phyloP scores from a whole-genome alignment of 352 stramenopile species.

The Phytopythium delawarense region DNA sequence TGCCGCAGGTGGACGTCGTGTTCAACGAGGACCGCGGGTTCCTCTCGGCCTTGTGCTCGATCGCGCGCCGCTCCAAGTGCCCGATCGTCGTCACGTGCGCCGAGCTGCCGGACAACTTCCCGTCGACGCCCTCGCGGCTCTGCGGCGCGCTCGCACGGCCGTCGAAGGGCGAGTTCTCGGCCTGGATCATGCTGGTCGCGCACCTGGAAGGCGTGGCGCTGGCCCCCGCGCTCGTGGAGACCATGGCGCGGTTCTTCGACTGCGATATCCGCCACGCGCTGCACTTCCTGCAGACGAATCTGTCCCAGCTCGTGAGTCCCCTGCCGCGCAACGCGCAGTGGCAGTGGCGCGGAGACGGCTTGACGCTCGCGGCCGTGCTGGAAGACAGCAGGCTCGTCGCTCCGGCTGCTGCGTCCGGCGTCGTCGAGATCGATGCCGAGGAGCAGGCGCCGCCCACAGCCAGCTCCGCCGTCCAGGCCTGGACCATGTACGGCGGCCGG shows the following conservation, averaged over 20 bases:
- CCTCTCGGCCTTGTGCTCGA: slow-evolving; percentile 58
- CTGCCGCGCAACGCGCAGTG: slow-evolving; percentile 10
- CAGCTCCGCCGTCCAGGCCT: slow-evolving; percentile 29
- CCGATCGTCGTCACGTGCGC: slow-evolving; percentile 73
- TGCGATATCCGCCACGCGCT: slow-evolving; percentile 68
- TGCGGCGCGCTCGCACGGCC: slow-evolving; percentile 34
- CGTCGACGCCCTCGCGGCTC: slow-evolving; percentile 39
- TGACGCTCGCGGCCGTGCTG: not conserved
- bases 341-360: slow-evolving; percentile 10
- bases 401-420: not conserved
- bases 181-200: slow-evolving; percentile 62
- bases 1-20: slow-evolving; percentile 48
- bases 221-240: slow-evolving; percentile 24
- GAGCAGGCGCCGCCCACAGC: not conserved
- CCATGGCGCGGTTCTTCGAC: slow-evolving; percentile 47
- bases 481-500: slow-evolving; percentile 34
- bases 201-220: slow-evolving; percentile 50
- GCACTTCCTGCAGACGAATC: slow-evolving; percentile 62
- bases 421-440: not conserved
- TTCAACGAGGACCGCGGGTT: slow-evolving; percentile 86
- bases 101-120: slow-evolving; percentile 57
- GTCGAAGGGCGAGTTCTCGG: slow-evolving; percentile 51
- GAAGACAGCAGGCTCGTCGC: not conserved
- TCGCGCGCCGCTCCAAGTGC: slow-evolving; percentile 78
- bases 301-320: slow-evolving; percentile 16